phyloP scores from a whole-genome alignment of 2,329 filamentous ascomycete species.

The Geosmithia morbida region DNA sequence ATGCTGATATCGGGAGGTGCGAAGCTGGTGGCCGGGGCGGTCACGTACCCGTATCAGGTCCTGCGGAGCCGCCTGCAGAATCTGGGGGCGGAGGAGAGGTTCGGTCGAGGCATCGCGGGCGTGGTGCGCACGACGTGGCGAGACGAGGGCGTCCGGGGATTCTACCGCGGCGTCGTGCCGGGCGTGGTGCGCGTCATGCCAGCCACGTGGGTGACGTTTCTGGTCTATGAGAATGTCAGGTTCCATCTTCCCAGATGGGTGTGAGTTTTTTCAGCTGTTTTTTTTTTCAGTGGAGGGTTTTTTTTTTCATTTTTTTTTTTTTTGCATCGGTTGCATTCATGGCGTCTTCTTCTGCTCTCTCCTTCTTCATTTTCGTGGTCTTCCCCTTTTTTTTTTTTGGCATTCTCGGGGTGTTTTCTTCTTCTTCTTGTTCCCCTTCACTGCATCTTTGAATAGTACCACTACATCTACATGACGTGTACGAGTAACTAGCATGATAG shows the following conservation, averaged over 20 bases:
- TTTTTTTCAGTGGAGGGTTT: too few species aligned
- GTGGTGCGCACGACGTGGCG: constrained; percentile 61
- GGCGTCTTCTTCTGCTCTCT: too few species aligned
- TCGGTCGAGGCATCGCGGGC: constrained; percentile 55
- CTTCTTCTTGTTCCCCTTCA: too few species aligned
- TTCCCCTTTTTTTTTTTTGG: too few species aligned
- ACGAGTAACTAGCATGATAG: too few species aligned
- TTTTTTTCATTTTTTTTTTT: too few species aligned
- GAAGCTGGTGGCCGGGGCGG: constrained; percentile 79
- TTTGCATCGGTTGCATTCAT: too few species aligned
- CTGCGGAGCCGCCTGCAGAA: constrained; percentile 79
- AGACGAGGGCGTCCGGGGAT: constrained; percentile 68
- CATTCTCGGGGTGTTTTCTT: too few species aligned
- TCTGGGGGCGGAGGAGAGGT: constrained; percentile 64
- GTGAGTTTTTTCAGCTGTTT: neutral
- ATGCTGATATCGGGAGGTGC: constrained; percentile 66
- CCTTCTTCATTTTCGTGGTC: too few species aligned
- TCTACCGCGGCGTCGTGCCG: constrained; percentile 82
- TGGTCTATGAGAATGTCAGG: constrained; percentile 92
- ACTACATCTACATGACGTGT: too few species aligned
- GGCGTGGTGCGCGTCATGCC: constrained; percentile 86
- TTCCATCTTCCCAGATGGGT: constrained; percentile 44
- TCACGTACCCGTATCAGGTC: constrained; percentile 92
- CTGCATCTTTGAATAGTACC: too few species aligned
- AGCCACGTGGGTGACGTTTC: constrained; percentile 89